A percentile compares a stretch with the other conserved stretches of the same genome.
These are phyloP conservation scores for Fraxinus baroniana DNA, from an alignment of 305 asterid species.

Conservation along the genomic window DNA sequence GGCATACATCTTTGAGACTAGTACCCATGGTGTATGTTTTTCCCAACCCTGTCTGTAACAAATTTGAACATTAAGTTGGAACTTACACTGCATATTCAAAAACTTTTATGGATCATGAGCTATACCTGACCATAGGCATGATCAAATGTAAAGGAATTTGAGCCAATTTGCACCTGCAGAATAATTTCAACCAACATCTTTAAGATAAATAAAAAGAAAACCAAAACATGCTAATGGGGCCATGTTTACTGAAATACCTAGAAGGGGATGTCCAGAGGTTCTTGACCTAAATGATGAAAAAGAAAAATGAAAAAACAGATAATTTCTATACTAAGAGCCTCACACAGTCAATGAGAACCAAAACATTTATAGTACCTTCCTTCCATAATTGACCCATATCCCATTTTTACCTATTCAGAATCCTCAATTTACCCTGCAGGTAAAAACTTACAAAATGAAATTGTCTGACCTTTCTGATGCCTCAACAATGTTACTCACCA, in stretches of 20 bases:
- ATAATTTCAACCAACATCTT: constrained; percentile 20
- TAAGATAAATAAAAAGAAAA: neutral
- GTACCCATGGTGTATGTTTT: constrained; percentile 96
- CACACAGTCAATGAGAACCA: neutral
- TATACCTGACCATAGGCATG: constrained; percentile 94
- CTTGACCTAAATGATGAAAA: neutral
- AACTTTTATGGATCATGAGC: neutral
- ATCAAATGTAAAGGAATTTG: constrained; percentile 96
- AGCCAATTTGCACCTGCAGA: constrained; percentile 82
- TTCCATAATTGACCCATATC: neutral
- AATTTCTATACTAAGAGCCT: neutral
- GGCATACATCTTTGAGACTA: constrained; percentile 72
- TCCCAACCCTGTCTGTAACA: constrained; percentile 93
- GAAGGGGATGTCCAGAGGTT: neutral
- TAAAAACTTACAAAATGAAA: neutral
- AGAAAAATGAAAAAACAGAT: neutral
- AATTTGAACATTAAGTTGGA: constrained; percentile 23
- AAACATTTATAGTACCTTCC: neutral
- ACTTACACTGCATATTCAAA: neutral
- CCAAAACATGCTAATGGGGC: neutral
- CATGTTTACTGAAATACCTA: neutral
- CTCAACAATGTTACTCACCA: neutral
- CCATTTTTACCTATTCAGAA: neutral
- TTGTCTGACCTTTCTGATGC: neutral
- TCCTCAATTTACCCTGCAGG: neutral